These are phyloP conservation scores for Nothophytophthora sp. DNA, from an alignment of 352 stramenopile species.

Conservation along the genomic window DNA sequence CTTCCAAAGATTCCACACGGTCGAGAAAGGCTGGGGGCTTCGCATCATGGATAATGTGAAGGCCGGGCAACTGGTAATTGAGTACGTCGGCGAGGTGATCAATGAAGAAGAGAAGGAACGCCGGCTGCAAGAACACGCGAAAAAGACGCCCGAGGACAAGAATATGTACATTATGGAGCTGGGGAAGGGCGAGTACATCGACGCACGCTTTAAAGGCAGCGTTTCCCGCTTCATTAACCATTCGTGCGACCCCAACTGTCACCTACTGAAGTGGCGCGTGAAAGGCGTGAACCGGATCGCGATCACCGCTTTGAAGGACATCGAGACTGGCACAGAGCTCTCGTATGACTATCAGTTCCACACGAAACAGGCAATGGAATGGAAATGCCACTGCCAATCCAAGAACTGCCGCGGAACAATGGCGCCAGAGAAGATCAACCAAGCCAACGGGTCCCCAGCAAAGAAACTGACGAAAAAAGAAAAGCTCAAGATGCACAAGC, in stretches of 20 bases:
- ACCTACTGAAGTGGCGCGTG: slow-evolving; percentile 95
- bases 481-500: slow-evolving; percentile 64
- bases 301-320: slow-evolving; percentile 92
- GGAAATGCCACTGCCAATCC: slow-evolving; percentile 86
- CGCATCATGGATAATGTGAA: slow-evolving; percentile 80
- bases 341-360: slow-evolving; percentile 97
- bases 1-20: slow-evolving; percentile 76
- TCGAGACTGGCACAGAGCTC: slow-evolving; percentile 88
- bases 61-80: slow-evolving; percentile 89
- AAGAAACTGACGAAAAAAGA: slow-evolving; percentile 88
- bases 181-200: slow-evolving; percentile 93
- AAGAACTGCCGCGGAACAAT: slow-evolving; percentile 86
- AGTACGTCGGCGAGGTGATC: slow-evolving; percentile 96
- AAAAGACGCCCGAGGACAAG: slow-evolving; percentile 91
- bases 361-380: slow-evolving; percentile 84
- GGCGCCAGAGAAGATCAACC: slow-evolving; percentile 80
- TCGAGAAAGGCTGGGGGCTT: slow-evolving; percentile 93
- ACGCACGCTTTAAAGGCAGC: slow-evolving; percentile 93
- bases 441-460: slow-evolving; percentile 18
- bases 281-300: slow-evolving; percentile 91
- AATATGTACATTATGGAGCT: slow-evolving; percentile 98
- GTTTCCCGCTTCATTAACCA: slow-evolving; percentile 98
- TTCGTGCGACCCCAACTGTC: slow-evolving; percentile 96
- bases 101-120: slow-evolving; percentile 92
- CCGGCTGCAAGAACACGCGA: slow-evolving; percentile 81